Evolutionary conservation across 225 moss, liverwort and hornwort species (phyloP), one percentile per base, ranked within the genome.

Genomic region (Pseudoscleropodium purum): DNA sequence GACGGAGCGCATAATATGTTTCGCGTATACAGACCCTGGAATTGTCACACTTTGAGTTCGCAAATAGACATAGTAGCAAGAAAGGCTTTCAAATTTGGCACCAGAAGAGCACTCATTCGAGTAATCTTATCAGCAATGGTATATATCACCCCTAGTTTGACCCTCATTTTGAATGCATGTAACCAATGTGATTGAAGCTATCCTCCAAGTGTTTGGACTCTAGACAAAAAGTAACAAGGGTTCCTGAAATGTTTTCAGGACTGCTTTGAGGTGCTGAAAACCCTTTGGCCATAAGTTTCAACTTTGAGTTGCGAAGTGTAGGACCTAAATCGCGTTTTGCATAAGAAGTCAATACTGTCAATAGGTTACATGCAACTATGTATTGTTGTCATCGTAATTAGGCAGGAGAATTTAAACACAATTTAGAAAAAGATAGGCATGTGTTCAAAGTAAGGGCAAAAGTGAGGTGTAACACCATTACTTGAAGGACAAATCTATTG

Each of bases 11-110:
- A 60, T 26, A 74, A 81, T 66, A 45, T 33, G 84, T 90, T 89
- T 88, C 85, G 91, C 64, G 90, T 64, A 57, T 88, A 79, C 89
- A 88, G 73, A 74, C 91, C 88, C 92, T 95, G 93, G 73, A 84
- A 83, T 36, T 56, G 51, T 43, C 85, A 78, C 70, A 78, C 19
- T 79, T 79, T n/a, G 26, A 74, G 66, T 20, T 52, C 49, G n/a
- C 47, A 69, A 85, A 54, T 34, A 88, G 85, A 76, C 75, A 85
- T 13, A 75, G 24, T 39, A 25, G 49, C 78, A 80, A 74, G 57
- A 87, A 72, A 77, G 26, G 27, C 67, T 45, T 90, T 57, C 68
- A 75, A 49, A 67, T 67, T 81, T 57, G 67, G 36, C 59, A 75
- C 24, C 49, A 14, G 37, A n/a, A 19, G 31, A 26, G 59, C 18